Base-by-base conservation (phyloP, 1,284 basidiomycete genomes). In the Malassezia slooffiae region DNA sequence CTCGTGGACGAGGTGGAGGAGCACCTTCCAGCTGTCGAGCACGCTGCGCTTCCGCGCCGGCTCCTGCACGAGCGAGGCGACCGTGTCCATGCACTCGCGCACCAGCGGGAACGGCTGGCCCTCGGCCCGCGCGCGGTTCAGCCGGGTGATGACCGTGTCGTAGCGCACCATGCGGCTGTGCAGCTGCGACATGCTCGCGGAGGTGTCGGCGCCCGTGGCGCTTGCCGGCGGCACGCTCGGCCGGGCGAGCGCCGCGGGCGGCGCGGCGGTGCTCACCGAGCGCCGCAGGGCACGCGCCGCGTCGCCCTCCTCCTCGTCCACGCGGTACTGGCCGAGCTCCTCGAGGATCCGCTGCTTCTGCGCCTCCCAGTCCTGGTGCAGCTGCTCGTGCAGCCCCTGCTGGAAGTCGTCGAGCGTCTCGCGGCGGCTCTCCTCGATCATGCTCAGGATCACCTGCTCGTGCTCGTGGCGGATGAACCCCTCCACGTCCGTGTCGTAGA, bases 361-460 rank as follows among this genome's bases (percentile, higher is more conserved):
- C 16, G 78, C 77, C 62, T 91, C 85, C 89, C 89, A 95, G 58
- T 89, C 84, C 37, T 78, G 75, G 51, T 80, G 76, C 57, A 81
- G 79, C 27, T 82, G 76, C 33, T 82, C 79, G 60, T 87, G 82
- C 31, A 90, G 73, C 29, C 80, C 78, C 26, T 77, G 76, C 61
- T 89, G 86, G 58, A 91, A 90, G 54, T 85, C 81, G 50, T 83
- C 77, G 56, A 88, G 80, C 0, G 88, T 91, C 47, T 86, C 81
- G 49, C 81, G 78, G 35, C 87, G 75, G 4, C 83, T 83, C 63
- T 91, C 85, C 67, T 93, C 88, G 47, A 95, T 90, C 2, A 86
- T 85, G 4, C 85, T 84, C 50, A 93, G 85, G 45, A 95, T 79
- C 53, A 85, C 86, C 70, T 91, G 88, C 70, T 95, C 88, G 62